Percentiles rank a stretch among this genome's conserved stretches.
Conservation (phyloP, 345 rosid species). For the Cardamine chenopodiifolia region DNA sequence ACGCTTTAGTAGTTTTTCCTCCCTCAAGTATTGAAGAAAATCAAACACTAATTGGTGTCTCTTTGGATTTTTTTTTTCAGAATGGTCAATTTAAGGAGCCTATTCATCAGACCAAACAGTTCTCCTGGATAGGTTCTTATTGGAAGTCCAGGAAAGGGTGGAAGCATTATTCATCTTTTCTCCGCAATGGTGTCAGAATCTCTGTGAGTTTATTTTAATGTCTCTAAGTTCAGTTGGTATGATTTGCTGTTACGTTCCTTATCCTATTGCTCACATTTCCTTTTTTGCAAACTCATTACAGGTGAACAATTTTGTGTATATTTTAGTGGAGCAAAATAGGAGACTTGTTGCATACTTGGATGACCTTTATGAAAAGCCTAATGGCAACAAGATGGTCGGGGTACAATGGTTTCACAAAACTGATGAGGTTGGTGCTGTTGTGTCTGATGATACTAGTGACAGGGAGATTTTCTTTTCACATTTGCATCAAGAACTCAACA, state of each 20-base stretch:
- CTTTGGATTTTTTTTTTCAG: constrained; percentile 26
- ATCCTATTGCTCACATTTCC: background rate
- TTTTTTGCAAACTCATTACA: constrained; percentile 40
- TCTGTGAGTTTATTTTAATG: constrained; percentile 54
- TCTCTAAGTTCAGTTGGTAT: background rate
- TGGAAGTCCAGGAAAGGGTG: constrained; percentile 64
- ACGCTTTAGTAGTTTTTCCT: background rate
- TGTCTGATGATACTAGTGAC: constrained; percentile 60
- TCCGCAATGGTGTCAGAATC: constrained; percentile 61
- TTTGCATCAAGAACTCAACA: constrained; percentile 83
- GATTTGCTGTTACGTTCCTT: background rate
- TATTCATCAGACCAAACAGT: constrained; percentile 33
- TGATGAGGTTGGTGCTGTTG: constrained; percentile 79
- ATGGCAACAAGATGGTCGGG: constrained; percentile 69
- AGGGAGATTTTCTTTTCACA: constrained; percentile 86
- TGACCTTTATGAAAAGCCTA: constrained; percentile 79
- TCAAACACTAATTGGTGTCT: background rate
- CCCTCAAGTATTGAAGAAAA: background rate
- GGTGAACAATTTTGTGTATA: constrained; percentile 75
- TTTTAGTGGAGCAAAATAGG: constrained; percentile 71
- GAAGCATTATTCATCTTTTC: constrained; percentile 67
- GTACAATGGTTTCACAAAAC: constrained; percentile 93
- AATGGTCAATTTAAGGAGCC: constrained; percentile 41
- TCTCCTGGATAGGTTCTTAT: constrained; percentile 68
- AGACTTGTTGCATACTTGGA: constrained; percentile 79